A percentile compares a stretch with the other conserved stretches of the same genome.
Evolutionary conservation across 768 basidiomycete genomes (phyloP).

Genomic region (Amanita pallidorosea): DNA sequence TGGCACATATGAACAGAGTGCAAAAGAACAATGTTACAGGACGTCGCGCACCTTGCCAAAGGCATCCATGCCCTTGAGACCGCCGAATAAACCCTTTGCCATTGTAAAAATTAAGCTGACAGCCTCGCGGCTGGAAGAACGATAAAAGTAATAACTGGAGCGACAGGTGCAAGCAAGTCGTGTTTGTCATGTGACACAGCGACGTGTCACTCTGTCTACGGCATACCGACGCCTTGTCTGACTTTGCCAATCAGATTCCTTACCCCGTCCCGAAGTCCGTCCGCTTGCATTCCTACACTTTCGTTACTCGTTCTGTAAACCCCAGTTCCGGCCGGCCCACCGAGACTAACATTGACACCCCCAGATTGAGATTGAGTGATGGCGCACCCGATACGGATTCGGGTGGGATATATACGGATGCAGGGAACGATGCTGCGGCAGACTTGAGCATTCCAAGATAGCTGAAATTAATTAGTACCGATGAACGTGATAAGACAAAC

Average conservation of each 20-base stretch:
- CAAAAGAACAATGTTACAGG: not conserved
- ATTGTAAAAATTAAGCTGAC: constrained; percentile 33
- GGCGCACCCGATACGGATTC: constrained; percentile 67
- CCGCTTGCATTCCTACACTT: constrained; percentile 64
- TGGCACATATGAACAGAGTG: not conserved
- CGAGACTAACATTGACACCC: constrained; percentile 91
- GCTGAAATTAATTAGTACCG: constrained; percentile 25
- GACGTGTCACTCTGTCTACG: constrained; percentile 20
- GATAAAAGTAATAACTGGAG: constrained; percentile 15
- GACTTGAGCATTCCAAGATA: constrained; percentile 84
- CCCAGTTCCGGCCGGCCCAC: constrained; percentile 74
- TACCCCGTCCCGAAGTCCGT: constrained; percentile 84
- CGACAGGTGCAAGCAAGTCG: constrained; percentile 9
- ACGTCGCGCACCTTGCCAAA: constrained; percentile 81
- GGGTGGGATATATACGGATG: constrained; percentile 61
- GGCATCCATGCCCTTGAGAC: constrained; percentile 90
- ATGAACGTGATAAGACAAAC: constrained; percentile 1
- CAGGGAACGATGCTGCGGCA: constrained; percentile 51
- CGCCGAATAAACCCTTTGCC: constrained; percentile 70
- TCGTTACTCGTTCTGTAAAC: constrained; percentile 78
- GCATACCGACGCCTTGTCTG: constrained; percentile 55
- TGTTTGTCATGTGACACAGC: constrained; percentile 12
- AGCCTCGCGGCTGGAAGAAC: constrained; percentile 18
- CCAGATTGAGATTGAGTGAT: constrained; percentile 83
- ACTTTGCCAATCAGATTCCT: constrained; percentile 83